These are phyloP conservation scores for Coniochaeta pulveracea DNA, from an alignment of 2,329 filamentous ascomycete genomes.

Conservation along the genomic window DNA sequence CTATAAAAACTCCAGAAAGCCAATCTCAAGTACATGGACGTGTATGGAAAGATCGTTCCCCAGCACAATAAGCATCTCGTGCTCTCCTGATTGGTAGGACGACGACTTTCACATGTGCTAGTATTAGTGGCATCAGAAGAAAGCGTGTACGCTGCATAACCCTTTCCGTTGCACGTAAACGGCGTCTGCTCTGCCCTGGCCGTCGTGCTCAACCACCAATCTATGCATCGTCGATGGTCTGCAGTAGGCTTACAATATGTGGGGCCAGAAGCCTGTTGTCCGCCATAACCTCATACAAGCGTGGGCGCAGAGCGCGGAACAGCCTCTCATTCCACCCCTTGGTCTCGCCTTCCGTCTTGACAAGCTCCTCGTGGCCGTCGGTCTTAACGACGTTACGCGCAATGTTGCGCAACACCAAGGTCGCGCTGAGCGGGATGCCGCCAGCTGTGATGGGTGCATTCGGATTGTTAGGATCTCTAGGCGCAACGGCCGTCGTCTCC, in stretches of 20 bases:
- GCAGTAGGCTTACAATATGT: conserved; percentile 20
- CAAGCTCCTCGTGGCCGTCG: conserved; percentile 41
- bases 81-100: too few relatives aligned
- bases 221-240: conserved; percentile 10
- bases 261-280: conserved; percentile 50
- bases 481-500: conserved; percentile 43
- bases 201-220: too few relatives aligned
- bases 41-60: too few relatives aligned
- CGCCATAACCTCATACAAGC: conserved; percentile 57
- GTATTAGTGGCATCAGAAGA: too few relatives aligned
- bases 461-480: conserved; percentile 45
- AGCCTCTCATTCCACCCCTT: conserved; percentile 56
- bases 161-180: too few relatives aligned
- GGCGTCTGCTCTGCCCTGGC: too few relatives aligned
- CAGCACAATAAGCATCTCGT: too few relatives aligned
- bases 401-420: conserved; percentile 69
- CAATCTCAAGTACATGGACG: too few relatives aligned
- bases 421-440: conserved; percentile 68
- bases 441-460: conserved; percentile 52
- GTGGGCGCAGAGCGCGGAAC: conserved; percentile 53
- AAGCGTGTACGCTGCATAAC: too few relatives aligned
- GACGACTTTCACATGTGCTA: too few relatives aligned
- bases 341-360: conserved; percentile 24
- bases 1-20: too few relatives aligned
- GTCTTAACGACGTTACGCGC: conserved; percentile 56